Conservation (phyloP, 2,329 filamentous ascomycete genomes). For the Fusarium neocosmosporiellum region DNA sequence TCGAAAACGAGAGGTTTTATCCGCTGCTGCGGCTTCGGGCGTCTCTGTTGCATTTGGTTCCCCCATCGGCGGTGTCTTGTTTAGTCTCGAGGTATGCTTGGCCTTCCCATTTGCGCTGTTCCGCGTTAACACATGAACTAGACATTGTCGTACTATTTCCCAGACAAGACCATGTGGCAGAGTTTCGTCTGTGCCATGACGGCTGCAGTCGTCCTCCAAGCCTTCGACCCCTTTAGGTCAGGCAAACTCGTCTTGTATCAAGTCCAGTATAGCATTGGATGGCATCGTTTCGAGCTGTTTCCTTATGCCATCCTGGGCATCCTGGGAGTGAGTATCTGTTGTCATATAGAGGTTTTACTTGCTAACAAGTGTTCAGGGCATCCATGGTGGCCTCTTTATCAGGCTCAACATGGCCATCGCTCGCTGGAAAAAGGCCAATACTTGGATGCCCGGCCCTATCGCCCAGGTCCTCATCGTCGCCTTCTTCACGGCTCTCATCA, state of each 20-base stretch:
- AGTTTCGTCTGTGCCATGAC: conserved; percentile 99
- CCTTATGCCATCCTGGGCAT: conserved; percentile 90
- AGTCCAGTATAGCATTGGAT: conserved; percentile 89
- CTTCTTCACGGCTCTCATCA: conserved; percentile 85
- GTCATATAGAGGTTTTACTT: background rate
- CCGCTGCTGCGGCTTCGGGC: conserved; percentile 89
- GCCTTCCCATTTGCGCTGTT: background rate
- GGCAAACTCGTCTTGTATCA: conserved; percentile 97
- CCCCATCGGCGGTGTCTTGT: conserved; percentile 92
- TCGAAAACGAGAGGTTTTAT: conserved; percentile 91
- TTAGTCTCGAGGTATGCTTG: conserved; percentile 82
- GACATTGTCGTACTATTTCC: conserved; percentile 94
- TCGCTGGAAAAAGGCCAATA: conserved; percentile 76
- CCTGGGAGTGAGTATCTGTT: conserved; percentile 67
- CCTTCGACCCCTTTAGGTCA: conserved; percentile 92
- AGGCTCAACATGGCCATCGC: conserved; percentile 91
- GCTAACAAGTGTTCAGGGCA: conserved; percentile 62
- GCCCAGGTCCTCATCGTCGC: conserved; percentile 84
- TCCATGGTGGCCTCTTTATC: conserved; percentile 96
- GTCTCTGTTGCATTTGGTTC: conserved; percentile 96
- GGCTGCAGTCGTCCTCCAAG: conserved; percentile 92
- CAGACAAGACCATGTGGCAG: conserved; percentile 99
- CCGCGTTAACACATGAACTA: conserved; percentile 7
- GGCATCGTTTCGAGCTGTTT: conserved; percentile 94
- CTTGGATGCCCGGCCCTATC: conserved; percentile 78